Conservation (phyloP, 805 yeast species). For the Geotrichum ghanense region DNA sequence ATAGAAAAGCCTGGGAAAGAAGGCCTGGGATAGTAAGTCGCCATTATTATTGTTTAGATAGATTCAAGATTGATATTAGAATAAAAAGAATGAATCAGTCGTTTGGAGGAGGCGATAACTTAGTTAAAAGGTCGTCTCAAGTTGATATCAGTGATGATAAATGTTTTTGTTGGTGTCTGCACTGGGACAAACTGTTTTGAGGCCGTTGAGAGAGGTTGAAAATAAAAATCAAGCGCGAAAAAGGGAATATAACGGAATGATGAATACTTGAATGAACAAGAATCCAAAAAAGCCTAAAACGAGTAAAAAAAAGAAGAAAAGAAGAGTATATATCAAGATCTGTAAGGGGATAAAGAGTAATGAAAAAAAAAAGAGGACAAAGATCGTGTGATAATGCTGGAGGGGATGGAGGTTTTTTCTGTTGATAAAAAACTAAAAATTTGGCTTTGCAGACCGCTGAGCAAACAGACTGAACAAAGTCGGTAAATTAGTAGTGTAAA, state of each 20-base stretch:
- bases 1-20: conserved; percentile 6
- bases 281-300: background rate
- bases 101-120: conserved; percentile 12
- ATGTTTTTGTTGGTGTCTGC: background rate
- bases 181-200: too few relatives aligned
- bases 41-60: conserved; percentile 11
- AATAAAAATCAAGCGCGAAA: background rate
- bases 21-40: conserved; percentile 11
- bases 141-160: background rate
- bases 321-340: conserved; percentile 2
- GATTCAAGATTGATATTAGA: background rate
- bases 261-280: conserved; percentile 3
- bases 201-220: background rate
- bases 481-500: background rate
- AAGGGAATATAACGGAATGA: background rate
- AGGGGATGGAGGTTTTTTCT: background rate
- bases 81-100: background rate
- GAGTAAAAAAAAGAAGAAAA: background rate
- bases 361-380: too few relatives aligned
- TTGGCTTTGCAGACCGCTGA: background rate
- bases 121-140: conserved; percentile 18
- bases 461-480: background rate
- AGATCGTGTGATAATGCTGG: too few relatives aligned
- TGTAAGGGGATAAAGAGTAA: background rate
- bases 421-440: background rate